These are phyloP conservation scores for Mycena galericulata DNA, from an alignment of 768 basidiomycete species.

Conservation along the genomic window DNA sequence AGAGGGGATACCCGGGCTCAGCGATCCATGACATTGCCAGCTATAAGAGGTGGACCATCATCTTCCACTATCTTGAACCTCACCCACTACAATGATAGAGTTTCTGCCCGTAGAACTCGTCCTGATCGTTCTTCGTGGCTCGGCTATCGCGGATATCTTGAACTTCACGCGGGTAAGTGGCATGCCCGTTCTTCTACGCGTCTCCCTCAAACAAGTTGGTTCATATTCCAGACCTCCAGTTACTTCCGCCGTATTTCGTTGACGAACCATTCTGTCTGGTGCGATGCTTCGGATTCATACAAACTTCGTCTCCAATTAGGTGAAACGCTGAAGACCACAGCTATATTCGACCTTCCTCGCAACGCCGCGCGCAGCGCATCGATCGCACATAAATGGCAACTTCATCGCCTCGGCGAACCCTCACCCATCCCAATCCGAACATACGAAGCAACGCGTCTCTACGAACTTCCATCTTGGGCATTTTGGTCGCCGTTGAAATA, in stretches of 20 bases:
- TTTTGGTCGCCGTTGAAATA: conserved; percentile 26
- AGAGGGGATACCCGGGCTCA: too few relatives aligned
- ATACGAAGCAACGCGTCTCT: conserved; percentile 19
- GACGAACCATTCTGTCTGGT: conserved; percentile 23
- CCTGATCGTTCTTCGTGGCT: conserved; percentile 20
- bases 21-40: not conserved
- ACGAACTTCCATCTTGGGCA: conserved; percentile 25
- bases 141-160: conserved; percentile 20
- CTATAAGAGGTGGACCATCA: conserved; percentile 1
- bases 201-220: too few relatives aligned
- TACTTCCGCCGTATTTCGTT: conserved; percentile 24
- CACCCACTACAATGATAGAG: conserved; percentile 1
- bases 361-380: conserved; percentile 19
- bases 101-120: conserved; percentile 27
- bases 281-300: conserved; percentile 21
- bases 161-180: conserved; percentile 22
- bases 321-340: conserved; percentile 30
- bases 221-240: conserved; percentile 17
- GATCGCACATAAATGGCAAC: conserved; percentile 11
- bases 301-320: conserved; percentile 23
- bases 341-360: conserved; percentile 11
- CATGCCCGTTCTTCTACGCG: too few relatives aligned
- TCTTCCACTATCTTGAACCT: not conserved
- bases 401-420: not conserved
- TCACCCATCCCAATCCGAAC: conserved; percentile 14